phyloP scores from a whole-genome alignment of 140 eudicot genomes.

The Ambrosia hybrid region DNA sequence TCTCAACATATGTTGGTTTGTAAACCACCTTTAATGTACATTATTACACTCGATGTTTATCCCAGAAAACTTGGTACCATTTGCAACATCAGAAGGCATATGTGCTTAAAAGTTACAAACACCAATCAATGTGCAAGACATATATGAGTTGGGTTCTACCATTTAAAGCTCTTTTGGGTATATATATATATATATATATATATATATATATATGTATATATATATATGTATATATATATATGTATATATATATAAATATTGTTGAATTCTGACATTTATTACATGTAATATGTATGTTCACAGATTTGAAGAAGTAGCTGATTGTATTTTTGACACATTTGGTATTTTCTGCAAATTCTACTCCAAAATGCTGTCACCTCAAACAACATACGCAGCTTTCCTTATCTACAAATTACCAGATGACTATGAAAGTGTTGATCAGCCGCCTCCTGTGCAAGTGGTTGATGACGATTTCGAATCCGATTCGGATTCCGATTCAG shows the following conservation, averaged over 20 bases:
- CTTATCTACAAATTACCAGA: conserved; percentile 25
- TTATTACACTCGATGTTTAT: too few species aligned
- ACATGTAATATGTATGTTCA: neutral
- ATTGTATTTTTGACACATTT: neutral
- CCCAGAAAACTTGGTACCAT: too few species aligned
- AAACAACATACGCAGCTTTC: conserved; percentile 24
- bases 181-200: neutral
- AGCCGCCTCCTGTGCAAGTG: conserved; percentile 7
- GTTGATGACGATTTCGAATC: neutral
- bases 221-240: neutral
- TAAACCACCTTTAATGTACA: too few species aligned
- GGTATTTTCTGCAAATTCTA: neutral
- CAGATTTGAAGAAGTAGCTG: conserved; percentile 22
- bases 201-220: neutral
- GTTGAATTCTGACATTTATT: conserved; percentile 8
- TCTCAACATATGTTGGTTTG: too few species aligned
- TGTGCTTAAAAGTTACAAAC: too few species aligned
- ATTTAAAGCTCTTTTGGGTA: neutral
- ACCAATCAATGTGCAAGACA: too few species aligned
- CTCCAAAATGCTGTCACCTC: neutral
- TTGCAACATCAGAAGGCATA: too few species aligned
- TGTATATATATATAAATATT: neutral
- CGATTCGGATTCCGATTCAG: neutral
- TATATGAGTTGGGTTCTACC: too few species aligned
- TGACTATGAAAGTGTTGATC: neutral